Conservation (phyloP, 352 stramenopile genomes). For the Phytophthora capsici region DNA sequence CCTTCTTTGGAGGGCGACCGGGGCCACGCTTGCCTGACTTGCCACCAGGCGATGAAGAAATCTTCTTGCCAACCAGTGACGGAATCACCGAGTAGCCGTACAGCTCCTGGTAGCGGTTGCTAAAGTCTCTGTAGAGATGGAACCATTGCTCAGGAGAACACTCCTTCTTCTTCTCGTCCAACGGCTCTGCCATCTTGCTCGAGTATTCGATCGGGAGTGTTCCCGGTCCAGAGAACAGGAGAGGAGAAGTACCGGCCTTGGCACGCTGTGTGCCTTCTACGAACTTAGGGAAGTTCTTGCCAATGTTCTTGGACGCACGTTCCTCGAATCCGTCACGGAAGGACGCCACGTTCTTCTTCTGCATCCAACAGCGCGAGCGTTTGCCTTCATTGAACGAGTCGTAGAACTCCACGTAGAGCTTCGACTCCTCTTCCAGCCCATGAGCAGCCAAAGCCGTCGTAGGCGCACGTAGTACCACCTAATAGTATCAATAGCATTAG, state of each 20-base stretch:
- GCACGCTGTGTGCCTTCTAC: constrained; percentile 78
- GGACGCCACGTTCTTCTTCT: constrained; percentile 78
- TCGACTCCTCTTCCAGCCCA: constrained; percentile 69
- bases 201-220: constrained; percentile 85
- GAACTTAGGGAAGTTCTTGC: constrained; percentile 80
- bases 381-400: constrained; percentile 80
- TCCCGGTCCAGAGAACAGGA: constrained; percentile 69
- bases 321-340: constrained; percentile 83
- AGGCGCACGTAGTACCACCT: constrained; percentile 77
- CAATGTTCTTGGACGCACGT: constrained; percentile 78
- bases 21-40: constrained; percentile 28
- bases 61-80: constrained; percentile 22
- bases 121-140: constrained; percentile 75
- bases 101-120: constrained; percentile 56
- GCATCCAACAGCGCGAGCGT: constrained; percentile 83
- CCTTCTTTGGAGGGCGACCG: constrained; percentile 28
- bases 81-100: constrained; percentile 48
- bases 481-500: background rate
- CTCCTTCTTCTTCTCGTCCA: constrained; percentile 55
- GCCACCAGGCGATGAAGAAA: constrained; percentile 1
- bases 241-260: constrained; percentile 62
- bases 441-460: constrained; percentile 58
- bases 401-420: constrained; percentile 86
- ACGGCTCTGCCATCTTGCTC: constrained; percentile 64
- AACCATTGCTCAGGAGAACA: constrained; percentile 63